Base-by-base conservation (phyloP, 257 asterid genomes). In the Solanum rostratum region DNA sequence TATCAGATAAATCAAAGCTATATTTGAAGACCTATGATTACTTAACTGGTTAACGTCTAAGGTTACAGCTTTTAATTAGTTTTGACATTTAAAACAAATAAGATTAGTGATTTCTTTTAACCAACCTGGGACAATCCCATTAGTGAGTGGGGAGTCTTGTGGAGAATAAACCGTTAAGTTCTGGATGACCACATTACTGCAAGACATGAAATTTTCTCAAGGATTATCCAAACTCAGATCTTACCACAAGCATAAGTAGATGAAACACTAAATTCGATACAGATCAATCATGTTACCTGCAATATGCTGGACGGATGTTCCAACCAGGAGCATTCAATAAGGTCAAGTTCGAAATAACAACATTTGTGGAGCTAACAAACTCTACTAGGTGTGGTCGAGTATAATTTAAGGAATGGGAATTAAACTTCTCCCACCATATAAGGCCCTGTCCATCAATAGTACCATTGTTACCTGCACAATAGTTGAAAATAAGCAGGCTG, bases 371-470 rank as follows among this genome's bases (percentile, higher is more conserved):
- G 88, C 88, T 63, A 59, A 92, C 74, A 84, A 97, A 85, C 85
- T 97, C 99, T 27, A 97, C 94, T 39, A 95, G 88, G 88, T 94
- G 97, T 0, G 99, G 99, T 71, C 99, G 89, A 66, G 98, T 97
- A 90, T 95, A 91, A 87, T 97, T 95, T 71, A 97, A 90, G 66
- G 95, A 85, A 88, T 89, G 93, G 46, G 87, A 37, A 60, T 80
- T 88, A 54, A 89, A 60, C 85, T 83, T 88, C 70, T 97, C 95
- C 99, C 99, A 97, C 99, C 99, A 97, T 76, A 95, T 86, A 2
- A 92, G 92, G 73, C 99, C 99, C 74, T 95, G 99, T 30, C 99
- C 99, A 62, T 97, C 97, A 43, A 97, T 93, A 55, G 98, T 97
- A 80, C 99, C 99, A 84, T 94, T 95, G 82, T 97, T 94, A 59